Evolutionary conservation across 1,284 basidiomycete genomes (phyloP).

Genomic region (Tilletia setariae): DNA sequence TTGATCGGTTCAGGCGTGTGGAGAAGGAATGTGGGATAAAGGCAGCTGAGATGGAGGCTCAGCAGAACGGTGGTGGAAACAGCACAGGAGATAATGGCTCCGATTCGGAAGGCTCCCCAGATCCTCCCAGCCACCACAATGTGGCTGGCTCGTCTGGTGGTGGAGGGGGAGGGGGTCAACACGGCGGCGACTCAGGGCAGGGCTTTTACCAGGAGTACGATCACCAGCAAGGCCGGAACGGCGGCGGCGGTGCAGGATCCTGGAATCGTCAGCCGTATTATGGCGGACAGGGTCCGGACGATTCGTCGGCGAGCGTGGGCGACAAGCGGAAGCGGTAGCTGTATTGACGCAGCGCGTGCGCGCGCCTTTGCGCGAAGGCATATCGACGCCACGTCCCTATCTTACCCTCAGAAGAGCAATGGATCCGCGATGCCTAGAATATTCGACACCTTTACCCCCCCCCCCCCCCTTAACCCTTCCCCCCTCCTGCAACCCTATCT

Average conservation of each 20-base stretch:
- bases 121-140: too few species aligned
- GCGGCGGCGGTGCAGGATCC: background rate
- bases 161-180: too few species aligned
- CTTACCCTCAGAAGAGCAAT: too few species aligned
- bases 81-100: background rate
- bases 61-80: background rate
- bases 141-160: too few species aligned
- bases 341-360: too few species aligned
- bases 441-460: too few species aligned
- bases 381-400: too few species aligned
- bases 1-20: conserved; percentile 26
- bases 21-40: conserved; percentile 48
- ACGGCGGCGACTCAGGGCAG: too few species aligned
- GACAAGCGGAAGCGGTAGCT: conserved; percentile 14
- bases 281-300: background rate
- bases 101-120: background rate
- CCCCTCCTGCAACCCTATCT: too few species aligned
- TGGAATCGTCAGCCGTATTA: background rate
- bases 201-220: background rate
- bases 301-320: background rate
- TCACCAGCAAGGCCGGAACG: background rate
- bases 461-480: too few species aligned
- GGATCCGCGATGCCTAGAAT: too few species aligned
- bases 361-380: too few species aligned
- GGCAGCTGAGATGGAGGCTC: conserved; percentile 38